Evolutionary conservation across 2,329 filamentous ascomycete genomes (phyloP).

Genomic region (Aspergillus bombycis): DNA sequence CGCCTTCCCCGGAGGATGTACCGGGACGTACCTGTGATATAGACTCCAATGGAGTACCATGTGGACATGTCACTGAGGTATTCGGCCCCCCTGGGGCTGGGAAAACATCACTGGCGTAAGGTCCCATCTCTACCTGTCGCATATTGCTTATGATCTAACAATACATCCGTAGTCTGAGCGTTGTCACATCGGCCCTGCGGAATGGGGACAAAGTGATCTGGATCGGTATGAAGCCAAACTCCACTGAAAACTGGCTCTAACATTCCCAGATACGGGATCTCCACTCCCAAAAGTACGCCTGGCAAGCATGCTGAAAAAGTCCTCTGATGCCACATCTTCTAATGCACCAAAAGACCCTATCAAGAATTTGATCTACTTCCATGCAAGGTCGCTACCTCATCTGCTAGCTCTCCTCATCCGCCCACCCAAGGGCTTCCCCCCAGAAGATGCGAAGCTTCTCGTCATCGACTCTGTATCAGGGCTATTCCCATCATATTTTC

Average conservation of each 20-base stretch:
- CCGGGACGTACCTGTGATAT: constrained; percentile 10
- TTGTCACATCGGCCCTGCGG: constrained; percentile 65
- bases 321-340: constrained; percentile 13
- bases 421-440: constrained; percentile 66
- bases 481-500: constrained; percentile 76
- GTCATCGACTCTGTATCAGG: constrained; percentile 79
- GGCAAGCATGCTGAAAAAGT: constrained; percentile 45
- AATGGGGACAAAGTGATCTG: constrained; percentile 70
- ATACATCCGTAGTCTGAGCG: constrained; percentile 65
- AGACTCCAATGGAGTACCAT: constrained; percentile 62
- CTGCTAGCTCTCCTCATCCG: constrained; percentile 73
- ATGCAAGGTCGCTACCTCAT: constrained; percentile 62
- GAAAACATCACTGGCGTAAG: constrained; percentile 81
- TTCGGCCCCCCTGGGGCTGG: constrained; percentile 86
- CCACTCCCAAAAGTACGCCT: constrained; percentile 54
- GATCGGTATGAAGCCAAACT: constrained; percentile 66
- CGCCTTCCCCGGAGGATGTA: constrained; percentile 18
- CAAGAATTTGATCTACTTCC: constrained; percentile 67
- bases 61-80: constrained; percentile 80
- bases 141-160: constrained; percentile 17
- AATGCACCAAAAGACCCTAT: constrained; percentile 32
- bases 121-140: constrained; percentile 15
- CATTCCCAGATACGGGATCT: constrained; percentile 50
- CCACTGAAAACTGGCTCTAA: constrained; percentile 8
- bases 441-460: constrained; percentile 66